Base-by-base conservation (phyloP, 176 grass and related monocot species). In the Saccharum officinarum region DNA sequence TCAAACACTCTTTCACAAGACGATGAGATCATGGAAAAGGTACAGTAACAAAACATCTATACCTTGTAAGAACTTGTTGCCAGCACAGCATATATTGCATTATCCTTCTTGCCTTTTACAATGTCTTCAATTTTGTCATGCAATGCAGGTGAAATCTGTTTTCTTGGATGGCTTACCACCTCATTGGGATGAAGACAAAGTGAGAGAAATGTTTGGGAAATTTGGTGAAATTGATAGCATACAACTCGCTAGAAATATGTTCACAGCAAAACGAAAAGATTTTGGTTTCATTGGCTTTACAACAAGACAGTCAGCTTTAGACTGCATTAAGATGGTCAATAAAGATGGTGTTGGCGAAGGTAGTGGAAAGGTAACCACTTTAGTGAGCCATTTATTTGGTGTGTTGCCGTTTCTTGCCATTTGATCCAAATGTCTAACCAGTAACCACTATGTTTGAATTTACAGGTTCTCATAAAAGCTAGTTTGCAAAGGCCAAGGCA, bases 201-300 rank as follows among this genome's bases (percentile, higher is more conserved):
- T 86, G 73, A 86, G 90, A 83, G 34, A 86, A 70, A 74, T 71
- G 74, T 92, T 89, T 7, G 75, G 87, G 59, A 89, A 86, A 67
- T 92, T 92, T 89, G 90, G 90, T 92, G 90, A 89, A 83, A 92
- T 89, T 66, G 90, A 86, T 78, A 92, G 40, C 52, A 86, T 92
- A 75, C 90, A 92, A 23, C 90, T 89, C 66, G 90, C 90, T 84
- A 83, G 90, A 80, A 92, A 92, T 79, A 92, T 92, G 87, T 76
- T 80, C 36, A 86, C 83, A 6, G 83, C 90, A 80, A 89, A 89
- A 64, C 80, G 87, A 33, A 89, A 92, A 80, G 90, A 92, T 86
- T 92, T 92, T 89, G 87, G 87, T 89, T 89, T 92, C 76, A 80
- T 92, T 22, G 82, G 79, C 83, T 92, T 92, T 89, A 86, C 39